These are phyloP conservation scores for Vinca minor DNA, from an alignment of 257 asterid species.

Conservation along the genomic window DNA sequence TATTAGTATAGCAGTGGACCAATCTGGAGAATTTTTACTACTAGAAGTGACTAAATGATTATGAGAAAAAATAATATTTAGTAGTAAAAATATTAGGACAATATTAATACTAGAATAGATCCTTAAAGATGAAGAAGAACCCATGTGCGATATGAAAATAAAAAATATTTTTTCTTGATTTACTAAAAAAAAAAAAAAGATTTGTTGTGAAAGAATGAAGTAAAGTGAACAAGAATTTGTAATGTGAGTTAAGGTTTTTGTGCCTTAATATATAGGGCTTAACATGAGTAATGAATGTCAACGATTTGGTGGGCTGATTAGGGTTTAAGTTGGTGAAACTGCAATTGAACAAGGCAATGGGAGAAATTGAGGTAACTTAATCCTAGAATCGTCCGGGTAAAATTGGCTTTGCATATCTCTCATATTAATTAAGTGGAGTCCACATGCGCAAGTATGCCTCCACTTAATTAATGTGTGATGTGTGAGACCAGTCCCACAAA, in stretches of 20 bases:
- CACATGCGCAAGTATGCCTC: no score
- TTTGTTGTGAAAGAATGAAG: conserved; percentile 7
- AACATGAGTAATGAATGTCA: conserved; percentile 10
- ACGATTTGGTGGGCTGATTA: conserved; percentile 26
- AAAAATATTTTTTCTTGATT: conserved; percentile 11
- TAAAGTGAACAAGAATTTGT: conserved; percentile 18
- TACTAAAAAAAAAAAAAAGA: no score
- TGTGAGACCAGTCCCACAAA: no score
- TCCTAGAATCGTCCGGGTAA: no score
- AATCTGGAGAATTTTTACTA: conserved; percentile 13
- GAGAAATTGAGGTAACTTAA: no score
- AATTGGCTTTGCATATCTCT: no score
- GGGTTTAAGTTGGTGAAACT: conserved; percentile 15
- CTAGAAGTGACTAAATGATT: conserved; percentile 17
- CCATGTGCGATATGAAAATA: conserved; percentile 26
- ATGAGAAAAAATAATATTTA: conserved; percentile 1
- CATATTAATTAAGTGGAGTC: no score
- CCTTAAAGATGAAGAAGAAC: conserved; percentile 12
- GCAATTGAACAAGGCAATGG: no score
- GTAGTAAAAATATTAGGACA: conserved; percentile 5
- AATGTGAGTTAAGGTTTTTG: neutral
- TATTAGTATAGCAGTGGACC: conserved; percentile 34
- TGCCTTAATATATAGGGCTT: conserved; percentile 18
- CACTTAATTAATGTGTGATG: no score
- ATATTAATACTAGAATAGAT: conserved; percentile 7